Evolutionary conservation across 352 stramenopile genomes (phyloP), one percentile per base, ranked within the genome.

Genomic region (Globisporangium perplexum): DNA sequence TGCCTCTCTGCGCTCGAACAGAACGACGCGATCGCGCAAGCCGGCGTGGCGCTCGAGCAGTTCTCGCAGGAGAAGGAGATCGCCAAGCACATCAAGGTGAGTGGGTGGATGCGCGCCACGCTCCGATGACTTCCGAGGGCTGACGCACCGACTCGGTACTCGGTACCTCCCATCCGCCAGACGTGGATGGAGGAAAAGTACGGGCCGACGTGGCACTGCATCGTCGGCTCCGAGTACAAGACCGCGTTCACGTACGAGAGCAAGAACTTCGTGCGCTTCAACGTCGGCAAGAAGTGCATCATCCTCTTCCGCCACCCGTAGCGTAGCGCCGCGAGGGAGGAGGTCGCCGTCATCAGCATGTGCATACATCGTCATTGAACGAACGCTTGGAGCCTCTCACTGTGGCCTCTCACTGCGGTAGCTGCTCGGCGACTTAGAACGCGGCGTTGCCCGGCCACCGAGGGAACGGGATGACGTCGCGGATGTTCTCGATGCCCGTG

Each of bases 401-500:
- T 15, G 15, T 8, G 5, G 5, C 3, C 12, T 49, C 44, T 35
- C 24, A 7, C 44, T 49, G 5, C 23, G 20, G 17, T 6, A 22
- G 11, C 17, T 1, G 17, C 38, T 23, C 4, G 17, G 38, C 4
- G 12, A 41, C 58, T 80, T 88, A 91, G 58, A 91, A 91, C 38
- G 97, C 75, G 38, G 96, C 96, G 83, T 98, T 98, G 56, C 94
- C 94, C 23, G 95, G 95, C 70, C 93, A 98, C 31, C 96, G 81
- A 33, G 96, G 97, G 51, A 98, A 96, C 33, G 97, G 93, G 69
- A 99, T 99, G 3, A 97, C 95, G 62, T 99, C 97, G 42, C 97
- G 86, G 64, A 99, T 99, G 72, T 99, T 99, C 55, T 99, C 96
- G 63, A 99, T 96, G 22, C 96, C 95, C 24, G 92, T 98, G 12